Conservation (phyloP, 441 rosid genomes). For the Erodium chrysanthum region DNA sequence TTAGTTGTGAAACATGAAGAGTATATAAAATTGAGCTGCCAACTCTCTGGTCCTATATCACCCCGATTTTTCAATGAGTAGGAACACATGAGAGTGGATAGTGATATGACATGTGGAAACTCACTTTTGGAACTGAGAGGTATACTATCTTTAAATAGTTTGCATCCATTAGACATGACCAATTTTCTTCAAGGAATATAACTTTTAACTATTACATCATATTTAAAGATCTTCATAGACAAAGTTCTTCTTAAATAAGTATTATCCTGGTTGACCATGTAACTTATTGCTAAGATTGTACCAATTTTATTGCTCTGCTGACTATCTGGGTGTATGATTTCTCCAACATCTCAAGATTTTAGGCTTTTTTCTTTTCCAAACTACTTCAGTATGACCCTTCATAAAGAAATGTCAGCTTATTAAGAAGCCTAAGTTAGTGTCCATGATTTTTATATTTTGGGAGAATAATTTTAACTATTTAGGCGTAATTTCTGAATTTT, state of each 20-base stretch:
- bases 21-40: no score
- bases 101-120: not conserved
- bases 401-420: not conserved
- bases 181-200: not conserved
- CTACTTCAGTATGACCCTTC: not conserved
- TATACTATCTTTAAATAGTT: not conserved
- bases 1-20: no score
- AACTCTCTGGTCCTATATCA: no score
- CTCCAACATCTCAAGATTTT: not conserved
- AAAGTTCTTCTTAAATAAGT: not conserved
- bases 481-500: slow-evolving; percentile 5
- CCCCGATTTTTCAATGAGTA: not conserved
- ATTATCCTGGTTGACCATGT: not conserved
- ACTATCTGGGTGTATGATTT: not conserved
- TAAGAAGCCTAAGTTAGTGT: not conserved
- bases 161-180: not conserved
- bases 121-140: not conserved
- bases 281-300: not conserved
- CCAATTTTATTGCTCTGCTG: not conserved
- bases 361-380: not conserved
- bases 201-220: not conserved
- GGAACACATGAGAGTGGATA: not conserved
- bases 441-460: not conserved
- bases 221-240: not conserved
- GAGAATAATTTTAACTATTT: not conserved